Conservation (phyloP, 345 rosid species). For the Lumnitzera racemosa region DNA sequence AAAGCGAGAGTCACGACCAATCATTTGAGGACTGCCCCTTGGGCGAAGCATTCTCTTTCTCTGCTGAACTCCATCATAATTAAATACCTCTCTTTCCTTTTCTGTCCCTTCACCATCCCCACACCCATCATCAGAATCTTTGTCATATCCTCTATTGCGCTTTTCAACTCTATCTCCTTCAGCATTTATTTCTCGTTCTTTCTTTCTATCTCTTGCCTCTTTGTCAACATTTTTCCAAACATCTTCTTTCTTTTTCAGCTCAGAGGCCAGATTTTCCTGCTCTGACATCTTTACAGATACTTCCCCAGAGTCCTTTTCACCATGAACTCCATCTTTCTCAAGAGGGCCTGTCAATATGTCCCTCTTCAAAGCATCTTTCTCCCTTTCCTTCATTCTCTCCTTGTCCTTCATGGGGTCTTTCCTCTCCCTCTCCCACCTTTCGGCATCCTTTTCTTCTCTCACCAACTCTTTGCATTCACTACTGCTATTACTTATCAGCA, state of each 20-base stretch:
- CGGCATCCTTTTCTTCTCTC: slow-evolving; percentile 79
- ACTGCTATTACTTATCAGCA: slow-evolving; percentile 44
- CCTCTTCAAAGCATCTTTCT: slow-evolving; percentile 60
- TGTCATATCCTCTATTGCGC: slow-evolving; percentile 56
- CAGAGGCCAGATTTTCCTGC: slow-evolving; percentile 45
- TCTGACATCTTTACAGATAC: slow-evolving; percentile 50
- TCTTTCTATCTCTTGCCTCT: slow-evolving; percentile 76
- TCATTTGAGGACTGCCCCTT: slow-evolving; percentile 82
- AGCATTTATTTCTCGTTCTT: slow-evolving; percentile 64
- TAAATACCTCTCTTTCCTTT: slow-evolving; percentile 76
- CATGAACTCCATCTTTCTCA: slow-evolving; percentile 55
- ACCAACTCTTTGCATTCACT: slow-evolving; percentile 55
- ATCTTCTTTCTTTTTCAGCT: slow-evolving; percentile 73
- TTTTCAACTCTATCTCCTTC: slow-evolving; percentile 90
- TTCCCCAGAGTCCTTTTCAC: slow-evolving; percentile 67
- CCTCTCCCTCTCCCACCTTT: slow-evolving; percentile 86
- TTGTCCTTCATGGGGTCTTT: slow-evolving; percentile 66
- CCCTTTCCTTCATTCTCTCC: slow-evolving; percentile 74
- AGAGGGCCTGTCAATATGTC: slow-evolving; percentile 49
- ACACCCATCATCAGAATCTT: slow-evolving; percentile 83
- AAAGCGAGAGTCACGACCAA: slow-evolving; percentile 56
- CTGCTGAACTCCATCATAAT: slow-evolving; percentile 88
- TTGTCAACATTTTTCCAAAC: slow-evolving; percentile 55
- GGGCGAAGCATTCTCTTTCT: slow-evolving; percentile 94
- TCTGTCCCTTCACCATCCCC: slow-evolving; percentile 84